Percentiles rank a stretch among this genome's conserved stretches.
phyloP scores from a whole-genome alignment of 192 early-diverging fungal genomes.

The Coemansia sp. region DNA sequence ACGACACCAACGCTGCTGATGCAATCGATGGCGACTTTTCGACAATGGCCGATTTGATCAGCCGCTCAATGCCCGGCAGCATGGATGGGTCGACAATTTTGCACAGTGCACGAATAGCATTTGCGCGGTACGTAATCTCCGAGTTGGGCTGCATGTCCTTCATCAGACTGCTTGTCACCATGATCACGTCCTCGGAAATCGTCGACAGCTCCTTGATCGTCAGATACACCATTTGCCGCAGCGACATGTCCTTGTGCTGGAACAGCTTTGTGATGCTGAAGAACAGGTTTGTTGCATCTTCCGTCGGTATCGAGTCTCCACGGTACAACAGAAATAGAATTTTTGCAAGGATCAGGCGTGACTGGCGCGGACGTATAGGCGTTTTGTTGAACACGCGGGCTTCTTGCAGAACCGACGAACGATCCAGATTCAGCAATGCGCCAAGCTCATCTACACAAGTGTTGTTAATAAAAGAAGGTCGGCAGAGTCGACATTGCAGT shows the following conservation, averaged over 20 bases:
- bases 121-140: conserved; percentile 90
- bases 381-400: conserved; percentile 96
- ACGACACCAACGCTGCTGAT: conserved; percentile 88
- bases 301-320: conserved; percentile 83
- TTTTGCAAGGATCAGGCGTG: conserved; percentile 87
- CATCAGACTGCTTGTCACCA: conserved; percentile 93
- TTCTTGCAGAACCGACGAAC: conserved; percentile 91
- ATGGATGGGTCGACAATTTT: conserved; percentile 96
- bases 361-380: conserved; percentile 94
- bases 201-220: conserved; percentile 94
- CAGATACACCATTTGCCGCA: conserved; percentile 97
- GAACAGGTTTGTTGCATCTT: conserved; percentile 97
- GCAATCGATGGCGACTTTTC: conserved; percentile 90
- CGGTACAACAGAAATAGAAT: conserved; percentile 91
- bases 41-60: conserved; percentile 95
- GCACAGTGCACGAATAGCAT: conserved; percentile 92
- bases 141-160: conserved; percentile 95
- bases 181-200: conserved; percentile 94
- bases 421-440: conserved; percentile 87
- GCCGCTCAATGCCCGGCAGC: conserved; percentile 93
- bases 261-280: conserved; percentile 98
- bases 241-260: conserved; percentile 87
- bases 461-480: too few relatives aligned
- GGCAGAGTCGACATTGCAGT: too few relatives aligned
- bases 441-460: conserved; percentile 66